phyloP scores from a whole-genome alignment of 495 filamentous ascomycete species.

The Venustampulla echinocandica region DNA sequence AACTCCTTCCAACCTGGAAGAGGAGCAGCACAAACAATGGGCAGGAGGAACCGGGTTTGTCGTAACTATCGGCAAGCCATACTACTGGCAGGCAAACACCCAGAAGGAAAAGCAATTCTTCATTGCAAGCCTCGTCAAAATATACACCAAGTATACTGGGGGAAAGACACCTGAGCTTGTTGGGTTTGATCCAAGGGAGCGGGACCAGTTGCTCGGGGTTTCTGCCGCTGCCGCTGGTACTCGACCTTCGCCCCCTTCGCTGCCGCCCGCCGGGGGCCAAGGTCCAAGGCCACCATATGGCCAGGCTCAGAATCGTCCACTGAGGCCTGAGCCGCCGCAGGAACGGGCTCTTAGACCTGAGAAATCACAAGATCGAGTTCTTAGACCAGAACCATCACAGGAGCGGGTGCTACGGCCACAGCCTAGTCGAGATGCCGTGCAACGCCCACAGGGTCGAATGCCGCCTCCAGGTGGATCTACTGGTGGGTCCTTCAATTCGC shows the following conservation, averaged over 20 bases:
- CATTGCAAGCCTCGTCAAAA: constrained; percentile 87
- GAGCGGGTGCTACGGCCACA: constrained; percentile 35
- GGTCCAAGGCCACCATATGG: constrained; percentile 6
- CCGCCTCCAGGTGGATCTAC: constrained; percentile 5
- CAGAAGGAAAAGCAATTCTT: constrained; percentile 98
- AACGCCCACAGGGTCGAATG: constrained; percentile 26
- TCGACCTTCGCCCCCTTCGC: constrained; percentile 6
- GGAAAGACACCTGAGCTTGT: constrained; percentile 69
- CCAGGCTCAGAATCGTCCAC: constrained; percentile 8
- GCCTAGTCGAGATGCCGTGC: constrained; percentile 38
- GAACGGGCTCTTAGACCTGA: constrained; percentile 34
- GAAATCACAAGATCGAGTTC: constrained; percentile 27
- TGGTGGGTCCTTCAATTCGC: constrained; percentile 19
- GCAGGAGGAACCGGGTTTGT: constrained; percentile 74
- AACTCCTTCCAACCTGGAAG: constrained; percentile 42
- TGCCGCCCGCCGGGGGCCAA: background rate
- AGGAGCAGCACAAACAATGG: constrained; percentile 64
- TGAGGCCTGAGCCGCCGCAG: constrained; percentile 32
- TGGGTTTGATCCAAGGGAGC: constrained; percentile 75
- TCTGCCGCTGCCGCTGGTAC: constrained; percentile 5
- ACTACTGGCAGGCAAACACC: constrained; percentile 91
- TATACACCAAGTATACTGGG: constrained; percentile 90
- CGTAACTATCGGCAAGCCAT: constrained; percentile 86
- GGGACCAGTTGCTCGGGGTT: constrained; percentile 37
- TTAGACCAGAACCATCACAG: constrained; percentile 32